Conservation (phyloP, 495 filamentous ascomycete species). For the Penicillium salamii region DNA sequence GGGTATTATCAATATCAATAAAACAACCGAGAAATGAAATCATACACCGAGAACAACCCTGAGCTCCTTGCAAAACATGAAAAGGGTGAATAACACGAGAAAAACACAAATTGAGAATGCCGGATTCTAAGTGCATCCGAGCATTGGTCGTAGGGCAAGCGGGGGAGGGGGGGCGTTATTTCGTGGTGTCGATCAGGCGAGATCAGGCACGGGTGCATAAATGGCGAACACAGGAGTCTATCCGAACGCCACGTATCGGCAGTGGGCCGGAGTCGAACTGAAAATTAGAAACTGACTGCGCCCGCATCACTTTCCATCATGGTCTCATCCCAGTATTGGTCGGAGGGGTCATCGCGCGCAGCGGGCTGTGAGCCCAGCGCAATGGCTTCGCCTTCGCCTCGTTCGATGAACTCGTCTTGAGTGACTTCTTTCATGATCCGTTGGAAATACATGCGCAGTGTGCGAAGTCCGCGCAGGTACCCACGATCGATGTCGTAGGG, state of each 20-base stretch:
- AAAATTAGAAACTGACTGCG: conserved; percentile 43
- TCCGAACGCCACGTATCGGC: conserved; percentile 15
- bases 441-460: conserved; percentile 79
- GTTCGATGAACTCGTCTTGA: conserved; percentile 51
- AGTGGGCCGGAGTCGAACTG: neutral
- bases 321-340: conserved; percentile 42
- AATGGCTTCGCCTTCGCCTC: conserved; percentile 47
- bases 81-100: conserved; percentile 15
- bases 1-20: conserved; percentile 39
- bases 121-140: conserved; percentile 35
- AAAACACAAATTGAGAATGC: conserved; percentile 11
- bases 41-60: conserved; percentile 12
- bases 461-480: conserved; percentile 82
- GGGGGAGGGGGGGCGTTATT: conserved; percentile 24
- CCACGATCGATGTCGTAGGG: conserved; percentile 80
- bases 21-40: conserved; percentile 35
- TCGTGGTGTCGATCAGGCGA: conserved; percentile 15
- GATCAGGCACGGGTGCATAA: conserved; percentile 10
- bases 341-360: conserved; percentile 26
- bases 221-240: conserved; percentile 12
- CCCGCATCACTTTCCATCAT: conserved; percentile 45
- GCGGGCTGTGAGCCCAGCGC: conserved; percentile 30
- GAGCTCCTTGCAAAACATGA: conserved; percentile 5
- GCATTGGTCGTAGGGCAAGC: conserved; percentile 19
- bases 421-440: conserved; percentile 79